Percentiles rank a stretch among this genome's conserved stretches.
phyloP scores from a whole-genome alignment of 164 flowering plant genomes.

The Buxus sempervirens region DNA sequence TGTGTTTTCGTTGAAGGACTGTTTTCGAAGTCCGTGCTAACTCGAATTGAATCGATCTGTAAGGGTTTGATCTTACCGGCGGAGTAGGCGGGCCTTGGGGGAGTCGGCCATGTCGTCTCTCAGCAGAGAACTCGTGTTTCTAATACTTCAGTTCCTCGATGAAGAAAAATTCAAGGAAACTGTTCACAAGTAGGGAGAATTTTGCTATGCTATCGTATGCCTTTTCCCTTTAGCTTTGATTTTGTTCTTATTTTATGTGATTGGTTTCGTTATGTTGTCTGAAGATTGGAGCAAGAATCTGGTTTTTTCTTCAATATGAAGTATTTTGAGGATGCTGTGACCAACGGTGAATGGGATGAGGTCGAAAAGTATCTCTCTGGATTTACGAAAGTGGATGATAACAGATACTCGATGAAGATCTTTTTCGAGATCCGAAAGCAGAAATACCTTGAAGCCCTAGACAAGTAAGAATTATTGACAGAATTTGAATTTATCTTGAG shows the following conservation, averaged over 20 bases:
- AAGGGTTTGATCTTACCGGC: slow-evolving; percentile 1
- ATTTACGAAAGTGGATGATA: slow-evolving; percentile 47
- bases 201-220: not conserved
- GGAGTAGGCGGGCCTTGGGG: not conserved
- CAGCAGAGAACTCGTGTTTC: slow-evolving; percentile 57
- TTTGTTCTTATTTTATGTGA: not conserved
- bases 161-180: slow-evolving; percentile 61
- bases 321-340: slow-evolving; percentile 63
- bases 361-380: slow-evolving; percentile 45
- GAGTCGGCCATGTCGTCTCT: slow-evolving; percentile 38
- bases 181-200: slow-evolving; percentile 36
- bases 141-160: slow-evolving; percentile 58
- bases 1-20: not conserved
- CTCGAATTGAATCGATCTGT: slow-evolving; percentile 2
- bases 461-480: slow-evolving; percentile 26
- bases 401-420: slow-evolving; percentile 34
- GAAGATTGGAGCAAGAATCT: slow-evolving; percentile 59
- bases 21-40: not conserved
- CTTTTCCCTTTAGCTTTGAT: not conserved
- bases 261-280: slow-evolving; percentile 3
- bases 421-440: slow-evolving; percentile 44
- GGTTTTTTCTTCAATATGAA: slow-evolving; percentile 67
- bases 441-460: slow-evolving; percentile 52
- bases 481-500: not conserved
- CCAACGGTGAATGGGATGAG: slow-evolving; percentile 73